phyloP scores from a whole-genome alignment of 2,329 filamentous ascomycete species.

The Aspergillus fijiensis region DNA sequence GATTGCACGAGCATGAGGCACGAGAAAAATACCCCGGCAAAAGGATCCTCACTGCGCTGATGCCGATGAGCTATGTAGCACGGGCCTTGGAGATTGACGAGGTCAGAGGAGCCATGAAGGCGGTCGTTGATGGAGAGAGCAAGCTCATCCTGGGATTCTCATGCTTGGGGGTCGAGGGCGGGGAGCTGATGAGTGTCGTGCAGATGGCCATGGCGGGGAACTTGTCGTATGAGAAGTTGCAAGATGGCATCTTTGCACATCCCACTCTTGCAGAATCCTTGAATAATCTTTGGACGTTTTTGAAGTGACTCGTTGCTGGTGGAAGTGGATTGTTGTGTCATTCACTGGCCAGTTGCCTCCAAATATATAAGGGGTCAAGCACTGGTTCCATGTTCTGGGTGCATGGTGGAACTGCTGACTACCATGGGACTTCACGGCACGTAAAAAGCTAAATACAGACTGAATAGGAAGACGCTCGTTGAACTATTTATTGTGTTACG shows the following conservation, averaged over 20 bases:
- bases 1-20: constrained; percentile 9
- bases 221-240: constrained; percentile 4
- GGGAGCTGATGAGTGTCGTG: constrained; percentile 11
- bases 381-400: too few species aligned
- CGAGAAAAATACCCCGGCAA: background rate
- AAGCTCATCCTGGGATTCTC: constrained; percentile 7
- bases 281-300: constrained; percentile 3
- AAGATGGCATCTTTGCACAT: constrained; percentile 4
- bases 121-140: constrained; percentile 2
- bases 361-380: too few species aligned
- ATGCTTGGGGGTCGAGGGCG: constrained; percentile 7
- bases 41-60: constrained; percentile 4
- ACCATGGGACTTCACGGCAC: too few species aligned
- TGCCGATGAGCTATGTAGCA: constrained; percentile 10
- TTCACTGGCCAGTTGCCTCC: rapidly evolving
- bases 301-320: background rate
- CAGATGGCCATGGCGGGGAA: constrained; percentile 8
- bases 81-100: constrained; percentile 8
- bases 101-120: constrained; percentile 9
- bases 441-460: too few species aligned
- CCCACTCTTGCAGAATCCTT: constrained; percentile 5
- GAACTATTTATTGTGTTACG: too few species aligned
- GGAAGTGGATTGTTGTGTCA: too few species aligned
- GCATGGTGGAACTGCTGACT: too few species aligned
- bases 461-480: too few species aligned